A percentile compares a stretch with the other conserved stretches of the same genome.
These are phyloP conservation scores for Kwoniella shandongensis DNA, from an alignment of 768 basidiomycete genomes.

Conservation along the genomic window DNA sequence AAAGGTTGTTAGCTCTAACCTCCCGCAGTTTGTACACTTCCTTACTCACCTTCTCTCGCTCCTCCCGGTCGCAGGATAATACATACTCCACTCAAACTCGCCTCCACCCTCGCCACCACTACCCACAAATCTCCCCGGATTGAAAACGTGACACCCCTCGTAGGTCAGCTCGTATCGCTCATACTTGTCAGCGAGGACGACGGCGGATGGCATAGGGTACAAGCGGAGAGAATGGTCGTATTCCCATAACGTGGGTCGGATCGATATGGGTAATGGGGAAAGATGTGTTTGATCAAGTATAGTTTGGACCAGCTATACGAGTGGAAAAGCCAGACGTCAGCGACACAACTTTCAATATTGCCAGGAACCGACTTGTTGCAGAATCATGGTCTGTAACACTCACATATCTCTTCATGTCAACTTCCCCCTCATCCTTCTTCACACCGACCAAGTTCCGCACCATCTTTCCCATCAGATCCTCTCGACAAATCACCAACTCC, in stretches of 20 bases:
- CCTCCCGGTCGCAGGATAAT: slow-evolving; percentile 77
- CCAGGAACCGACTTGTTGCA: no score
- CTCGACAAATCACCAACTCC: slow-evolving; percentile 89
- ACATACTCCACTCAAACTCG: slow-evolving; percentile 81
- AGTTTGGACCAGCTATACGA: slow-evolving; percentile 84
- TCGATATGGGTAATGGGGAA: slow-evolving; percentile 76
- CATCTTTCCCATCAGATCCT: slow-evolving; percentile 92
- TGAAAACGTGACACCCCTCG: slow-evolving; percentile 97
- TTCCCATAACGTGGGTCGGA: slow-evolving; percentile 84
- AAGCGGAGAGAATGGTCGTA: slow-evolving; percentile 88
- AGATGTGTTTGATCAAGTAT: slow-evolving; percentile 93
- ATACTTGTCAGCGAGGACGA: slow-evolving; percentile 93
- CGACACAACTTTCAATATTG: neutral
- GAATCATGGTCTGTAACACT: no score
- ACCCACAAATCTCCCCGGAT: slow-evolving; percentile 88
- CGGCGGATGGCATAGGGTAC: slow-evolving; percentile 89
- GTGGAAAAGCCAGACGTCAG: neutral
- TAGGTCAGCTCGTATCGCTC: slow-evolving; percentile 95
- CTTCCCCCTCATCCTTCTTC: slow-evolving; percentile 71
- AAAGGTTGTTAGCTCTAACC: slow-evolving; percentile 55
- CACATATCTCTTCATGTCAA: slow-evolving; percentile 82
- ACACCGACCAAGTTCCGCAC: slow-evolving; percentile 85
- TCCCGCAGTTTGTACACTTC: slow-evolving; percentile 61
- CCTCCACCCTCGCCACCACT: slow-evolving; percentile 55
- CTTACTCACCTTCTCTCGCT: slow-evolving; percentile 62